Base-by-base conservation (phyloP, 2,329 filamentous ascomycete species). In the Rosellinia necatrix region DNA sequence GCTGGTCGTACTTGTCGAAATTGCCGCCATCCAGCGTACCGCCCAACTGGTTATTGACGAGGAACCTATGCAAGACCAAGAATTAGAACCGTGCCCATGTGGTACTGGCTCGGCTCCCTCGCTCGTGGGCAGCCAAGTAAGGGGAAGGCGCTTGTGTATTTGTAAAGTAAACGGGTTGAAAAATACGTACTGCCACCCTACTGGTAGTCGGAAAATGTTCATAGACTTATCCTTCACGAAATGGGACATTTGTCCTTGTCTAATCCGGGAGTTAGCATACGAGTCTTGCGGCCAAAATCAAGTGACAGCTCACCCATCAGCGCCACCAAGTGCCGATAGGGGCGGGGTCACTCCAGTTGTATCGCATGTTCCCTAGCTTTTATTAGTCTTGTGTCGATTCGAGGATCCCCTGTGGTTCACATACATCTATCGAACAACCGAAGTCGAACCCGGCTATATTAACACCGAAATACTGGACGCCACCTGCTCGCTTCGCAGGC, bases 191-290 rank as follows among this genome's bases (percentile, higher is more conserved):
- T 83, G 79, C 81, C 80, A 83, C 13, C 75, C 74, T 1, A 83
- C 77, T 1, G 82, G 64, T 49, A 72, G 52, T 30, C 77, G 71
- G 70, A 84, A 85, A 30, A 81, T 76, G 64, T 85, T 85, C 48
- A 85, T 74, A 51, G 73, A 73, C 58, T 78, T 73, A 52, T 81
- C 73, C 10, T 75, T 70, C 40, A 77, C 74, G 63, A 85, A 86
- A 63, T 85, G 81, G 37, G 78, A 73, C 79, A 86, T 85, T 64
- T 85, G 82, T 0, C 70, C 76, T 3, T 72, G 34, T 21, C 59
- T 61, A 13, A 6, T 13, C 34, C 12, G 10, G 6, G 10, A 6
- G 19, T 56, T 32, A 56, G 43, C 13, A 27, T 22, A 43, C 8
- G 8, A n/a, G n/a, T 22, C n/a, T 6, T 21, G 9, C 21, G 4